Conservation (phyloP, 768 basidiomycete genomes). For the Baorangia bicolor region DNA sequence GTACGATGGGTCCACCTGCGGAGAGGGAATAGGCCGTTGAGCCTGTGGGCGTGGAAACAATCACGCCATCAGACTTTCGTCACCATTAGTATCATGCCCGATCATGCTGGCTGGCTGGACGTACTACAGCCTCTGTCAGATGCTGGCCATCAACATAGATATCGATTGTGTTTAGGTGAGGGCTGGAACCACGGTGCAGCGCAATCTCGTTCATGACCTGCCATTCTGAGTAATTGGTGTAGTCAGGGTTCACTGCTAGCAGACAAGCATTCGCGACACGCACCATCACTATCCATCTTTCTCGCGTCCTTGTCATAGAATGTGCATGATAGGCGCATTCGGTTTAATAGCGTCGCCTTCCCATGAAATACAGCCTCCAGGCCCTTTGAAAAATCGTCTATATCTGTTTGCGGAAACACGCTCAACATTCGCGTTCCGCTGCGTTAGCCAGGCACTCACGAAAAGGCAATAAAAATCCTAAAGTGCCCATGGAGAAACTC, state of each 20-base stretch:
- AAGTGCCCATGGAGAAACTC: constrained; percentile 69
- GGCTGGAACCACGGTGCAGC: constrained; percentile 86
- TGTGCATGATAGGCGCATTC: constrained; percentile 87
- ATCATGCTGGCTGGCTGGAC: constrained; percentile 33
- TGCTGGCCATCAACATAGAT: constrained; percentile 94
- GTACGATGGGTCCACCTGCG: constrained; percentile 94
- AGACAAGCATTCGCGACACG: constrained; percentile 5
- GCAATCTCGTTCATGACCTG: constrained; percentile 98
- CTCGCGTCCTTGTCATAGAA: constrained; percentile 63
- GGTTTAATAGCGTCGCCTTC: constrained; percentile 76
- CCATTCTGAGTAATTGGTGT: constrained; percentile 54
- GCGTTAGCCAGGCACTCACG: constrained; percentile 50
- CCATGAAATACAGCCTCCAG: constrained; percentile 77
- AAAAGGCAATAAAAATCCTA: constrained; percentile 92
- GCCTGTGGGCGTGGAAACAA: constrained; percentile 93
- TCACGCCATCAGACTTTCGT: constrained; percentile 83
- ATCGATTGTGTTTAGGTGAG: constrained; percentile 91
- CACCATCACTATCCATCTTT: constrained; percentile 65
- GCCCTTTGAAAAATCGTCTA: constrained; percentile 82
- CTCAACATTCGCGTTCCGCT: background rate
- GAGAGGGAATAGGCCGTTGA: constrained; percentile 96
- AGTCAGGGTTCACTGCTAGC: background rate
- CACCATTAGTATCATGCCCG: constrained; percentile 13
- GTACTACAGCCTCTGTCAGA: constrained; percentile 90
- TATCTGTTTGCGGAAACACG: constrained; percentile 50